Conservation (phyloP, 2,329 filamentous ascomycete species). For the Neospermospora avenae region DNA sequence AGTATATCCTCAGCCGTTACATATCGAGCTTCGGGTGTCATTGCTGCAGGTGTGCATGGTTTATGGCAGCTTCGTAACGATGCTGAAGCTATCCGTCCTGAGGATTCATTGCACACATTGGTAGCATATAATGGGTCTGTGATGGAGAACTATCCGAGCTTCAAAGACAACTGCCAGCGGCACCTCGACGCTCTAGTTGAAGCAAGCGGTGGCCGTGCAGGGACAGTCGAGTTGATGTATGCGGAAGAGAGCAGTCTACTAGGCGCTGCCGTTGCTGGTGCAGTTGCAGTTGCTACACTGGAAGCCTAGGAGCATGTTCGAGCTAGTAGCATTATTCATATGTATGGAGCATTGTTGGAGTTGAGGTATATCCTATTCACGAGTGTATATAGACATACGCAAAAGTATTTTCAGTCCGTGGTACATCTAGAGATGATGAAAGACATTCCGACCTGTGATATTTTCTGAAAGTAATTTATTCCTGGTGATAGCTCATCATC, state of each 20-base stretch:
- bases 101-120: conserved; percentile 45
- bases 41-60: conserved; percentile 56
- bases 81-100: conserved; percentile 37
- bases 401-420: conserved; percentile 4
- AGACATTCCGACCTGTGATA: background rate
- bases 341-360: conserved; percentile 17
- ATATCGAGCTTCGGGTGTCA: conserved; percentile 55
- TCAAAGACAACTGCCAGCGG: conserved; percentile 57
- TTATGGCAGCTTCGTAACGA: conserved; percentile 56
- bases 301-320: conserved; percentile 14
- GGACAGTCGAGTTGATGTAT: conserved; percentile 59
- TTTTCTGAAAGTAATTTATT: no score
- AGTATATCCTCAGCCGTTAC: conserved; percentile 53
- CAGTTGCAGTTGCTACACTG: conserved; percentile 55
- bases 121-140: conserved; percentile 81
- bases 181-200: conserved; percentile 59
- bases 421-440: no score
- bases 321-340: conserved; percentile 3
- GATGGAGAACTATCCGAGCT: conserved; percentile 73
- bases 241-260: conserved; percentile 72
- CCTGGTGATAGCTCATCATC: background rate
- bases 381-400: conserved; percentile 4
- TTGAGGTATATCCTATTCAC: conserved; percentile 12
- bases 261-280: conserved; percentile 69
- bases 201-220: conserved; percentile 38